phyloP scores from a whole-genome alignment of 148 eudicot genomes.

The Rhododendron ovatum region DNA sequence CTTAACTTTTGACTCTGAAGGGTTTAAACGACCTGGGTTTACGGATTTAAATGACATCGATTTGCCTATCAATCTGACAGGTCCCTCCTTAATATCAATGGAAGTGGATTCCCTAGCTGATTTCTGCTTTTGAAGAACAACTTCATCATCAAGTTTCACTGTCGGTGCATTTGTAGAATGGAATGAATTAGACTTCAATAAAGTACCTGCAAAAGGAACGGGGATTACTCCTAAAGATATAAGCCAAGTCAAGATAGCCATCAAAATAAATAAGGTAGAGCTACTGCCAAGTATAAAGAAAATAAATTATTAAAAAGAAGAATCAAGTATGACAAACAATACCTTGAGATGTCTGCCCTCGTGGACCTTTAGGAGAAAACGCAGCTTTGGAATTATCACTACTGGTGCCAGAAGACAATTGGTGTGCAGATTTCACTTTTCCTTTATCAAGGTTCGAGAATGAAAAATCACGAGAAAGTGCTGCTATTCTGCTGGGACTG shows the following conservation, averaged over 20 bases:
- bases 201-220: conserved; percentile 48
- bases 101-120: conserved; percentile 34
- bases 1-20: conserved; percentile 68
- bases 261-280: not conserved
- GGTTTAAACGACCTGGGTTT: conserved; percentile 37
- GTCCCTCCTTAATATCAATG: conserved; percentile 50
- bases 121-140: conserved; percentile 57
- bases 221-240: not conserved
- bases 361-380: conserved; percentile 32
- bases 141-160: conserved; percentile 57
- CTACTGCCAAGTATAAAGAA: conserved; percentile 3
- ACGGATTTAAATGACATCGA: conserved; percentile 68
- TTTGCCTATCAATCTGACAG: conserved; percentile 47
- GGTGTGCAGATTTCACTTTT: conserved; percentile 41
- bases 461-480: conserved; percentile 50
- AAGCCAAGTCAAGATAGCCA: not conserved
- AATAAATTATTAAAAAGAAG: conserved; percentile 20
- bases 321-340: conserved; percentile 18
- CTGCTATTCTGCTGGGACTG: conserved; percentile 35
- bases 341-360: conserved; percentile 29
- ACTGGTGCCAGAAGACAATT: conserved; percentile 28
- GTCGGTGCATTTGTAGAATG: conserved; percentile 46
- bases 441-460: conserved; percentile 46
- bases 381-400: conserved; percentile 44
- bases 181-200: conserved; percentile 75